phyloP scores from a whole-genome alignment of 176 grass and related monocot species.

The Juncus inflexus region DNA sequence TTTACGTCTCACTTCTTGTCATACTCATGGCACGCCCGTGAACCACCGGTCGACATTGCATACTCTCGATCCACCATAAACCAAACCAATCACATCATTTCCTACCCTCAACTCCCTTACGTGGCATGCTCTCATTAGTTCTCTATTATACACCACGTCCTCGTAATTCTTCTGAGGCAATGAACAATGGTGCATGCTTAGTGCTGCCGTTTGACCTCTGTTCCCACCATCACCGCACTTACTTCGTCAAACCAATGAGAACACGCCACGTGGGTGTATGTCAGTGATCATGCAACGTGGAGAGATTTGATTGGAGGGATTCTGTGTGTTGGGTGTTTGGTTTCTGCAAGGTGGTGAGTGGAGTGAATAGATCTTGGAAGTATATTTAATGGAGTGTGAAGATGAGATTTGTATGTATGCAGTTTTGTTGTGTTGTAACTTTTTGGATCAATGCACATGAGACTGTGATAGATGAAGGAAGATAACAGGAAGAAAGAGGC shows the following conservation, averaged over 20 bases:
- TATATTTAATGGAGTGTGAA: background rate
- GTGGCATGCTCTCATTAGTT: too few relatives aligned
- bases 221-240: background rate
- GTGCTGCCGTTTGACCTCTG: background rate
- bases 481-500: background rate
- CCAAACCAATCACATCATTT: too few relatives aligned
- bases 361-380: slow-evolving; percentile 25
- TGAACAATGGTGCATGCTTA: slow-evolving; percentile 10
- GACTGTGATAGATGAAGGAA: background rate
- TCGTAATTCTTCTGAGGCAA: background rate
- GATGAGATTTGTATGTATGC: background rate
- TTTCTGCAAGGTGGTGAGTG: background rate
- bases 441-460: slow-evolving; percentile 28
- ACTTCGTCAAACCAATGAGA: background rate
- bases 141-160: too few relatives aligned
- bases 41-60: background rate
- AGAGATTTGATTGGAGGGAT: background rate
- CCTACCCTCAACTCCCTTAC: too few relatives aligned
- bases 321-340: background rate
- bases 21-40: slow-evolving; percentile 18
- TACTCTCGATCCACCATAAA: too few relatives aligned
- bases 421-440: slow-evolving; percentile 9
- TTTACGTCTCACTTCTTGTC: slow-evolving; percentile 14
- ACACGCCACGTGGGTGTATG: background rate
- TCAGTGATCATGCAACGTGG: background rate